Evolutionary conservation across 1,284 basidiomycete species (phyloP), one percentile per base, ranked within the genome.

Genomic region (Waitea zeae): DNA sequence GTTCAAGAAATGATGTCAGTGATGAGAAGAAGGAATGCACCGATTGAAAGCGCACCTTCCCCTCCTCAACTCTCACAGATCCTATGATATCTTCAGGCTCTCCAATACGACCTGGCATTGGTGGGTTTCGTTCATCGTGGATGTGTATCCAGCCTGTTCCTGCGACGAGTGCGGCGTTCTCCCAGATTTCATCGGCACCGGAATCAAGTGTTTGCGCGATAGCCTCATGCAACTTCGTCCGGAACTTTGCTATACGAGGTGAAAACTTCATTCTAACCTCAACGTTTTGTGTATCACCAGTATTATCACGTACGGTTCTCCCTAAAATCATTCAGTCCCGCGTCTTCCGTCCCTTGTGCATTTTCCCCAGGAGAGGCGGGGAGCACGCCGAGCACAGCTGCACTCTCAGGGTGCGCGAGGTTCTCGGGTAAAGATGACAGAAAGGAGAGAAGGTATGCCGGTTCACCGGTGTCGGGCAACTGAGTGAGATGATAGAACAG

Each of bases 101-200:
- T 12, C 79, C 78, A 33, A 83, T 73, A 29, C 80, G 61, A 0
- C 70, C 74, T 9, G 79, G 49, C 3, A 76, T 64, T 2, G 81
- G 81, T 3, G 78, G 44, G 38, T 84, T 83, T 20, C 80, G 62
- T 33, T 63, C 59, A 46, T 84, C 81, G 34, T 83, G 69, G 33
- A 86, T 72, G 48, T 86, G 81, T 75, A 86, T 77, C 82, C 81
- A 86, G 9, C 81, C 82, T 29, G 68, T 52, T 37, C 68, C 65
- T 2, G 69, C 53, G 45, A 79, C 76, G 17, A 66, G 52, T 11
- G 80, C 81, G 3, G 61, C 66, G 39, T 72, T 72, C 11, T 47
- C 62, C 56, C 75, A 72, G 3, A 79, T 57, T 2, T 79, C 71
- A 44, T 84, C 81, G 1, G 63, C 55, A 12, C 59, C 62, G 33